Evolutionary conservation across 2,329 filamentous ascomycete species (phyloP).

Genomic region (Bipolaris zeicola): DNA sequence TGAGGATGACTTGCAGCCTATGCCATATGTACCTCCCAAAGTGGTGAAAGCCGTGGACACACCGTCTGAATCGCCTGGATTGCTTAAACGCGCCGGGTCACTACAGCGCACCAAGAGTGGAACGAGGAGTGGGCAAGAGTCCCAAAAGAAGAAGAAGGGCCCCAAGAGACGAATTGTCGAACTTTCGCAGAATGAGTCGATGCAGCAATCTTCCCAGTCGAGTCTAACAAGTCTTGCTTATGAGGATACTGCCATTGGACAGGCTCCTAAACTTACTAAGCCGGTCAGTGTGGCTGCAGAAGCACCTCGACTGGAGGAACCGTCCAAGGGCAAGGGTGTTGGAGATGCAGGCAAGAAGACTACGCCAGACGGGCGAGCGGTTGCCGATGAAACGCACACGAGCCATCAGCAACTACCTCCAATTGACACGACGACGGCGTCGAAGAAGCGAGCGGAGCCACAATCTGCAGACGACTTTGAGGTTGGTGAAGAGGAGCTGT

Average conservation of each 20-base stretch:
- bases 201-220: conserved; percentile 34
- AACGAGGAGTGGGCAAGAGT: conserved; percentile 46
- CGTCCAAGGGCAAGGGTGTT: conserved; percentile 23
- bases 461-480: conserved; percentile 61
- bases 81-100: conserved; percentile 33
- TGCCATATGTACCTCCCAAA: conserved; percentile 67
- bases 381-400: conserved; percentile 28
- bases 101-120: conserved; percentile 45
- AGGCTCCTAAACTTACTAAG: conserved; percentile 26
- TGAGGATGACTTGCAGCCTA: conserved; percentile 63
- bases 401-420: conserved; percentile 39
- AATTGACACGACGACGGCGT: conserved; percentile 37
- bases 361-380: conserved; percentile 25
- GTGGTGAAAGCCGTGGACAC: conserved; percentile 35
- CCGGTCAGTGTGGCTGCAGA: conserved; percentile 19
- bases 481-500: conserved; percentile 75
- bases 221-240: conserved; percentile 39
- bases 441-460: conserved; percentile 20
- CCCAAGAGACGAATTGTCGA: conserved; percentile 64
- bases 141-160: conserved; percentile 64
- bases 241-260: conserved; percentile 25
- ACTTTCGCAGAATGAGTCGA: conserved; percentile 56
- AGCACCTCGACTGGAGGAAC: conserved; percentile 38
- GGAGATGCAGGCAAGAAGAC: conserved; percentile 42
- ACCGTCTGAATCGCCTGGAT: conserved; percentile 22